Base-by-base conservation (phyloP, 1,284 basidiomycete species). In the Heliocybe sulcata region DNA sequence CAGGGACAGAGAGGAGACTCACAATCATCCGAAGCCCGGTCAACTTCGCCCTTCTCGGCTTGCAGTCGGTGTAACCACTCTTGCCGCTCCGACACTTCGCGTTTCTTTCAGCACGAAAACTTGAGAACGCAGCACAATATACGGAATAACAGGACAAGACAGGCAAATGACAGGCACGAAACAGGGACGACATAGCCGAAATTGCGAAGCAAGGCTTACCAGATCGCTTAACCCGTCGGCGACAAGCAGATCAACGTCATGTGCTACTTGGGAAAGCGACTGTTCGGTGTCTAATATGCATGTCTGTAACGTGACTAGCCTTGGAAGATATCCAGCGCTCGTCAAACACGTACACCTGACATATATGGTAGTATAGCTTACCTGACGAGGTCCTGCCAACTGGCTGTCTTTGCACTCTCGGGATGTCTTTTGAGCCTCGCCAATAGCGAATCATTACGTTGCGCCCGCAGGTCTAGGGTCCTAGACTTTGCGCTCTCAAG, bases 381-480 rank as follows among this genome's bases (percentile, higher is more conserved):
- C 88, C 82, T 83, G 59, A 84, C 78, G 25, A 91, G 69, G 58
- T 88, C 85, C 56, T 87, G 83, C 74, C 78, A 83, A n/a, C 68
- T 74, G 20, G 83, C 76, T 8, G 82, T 85, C 63, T 56, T 66
- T 68, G 29, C 63, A 63, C 56, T 65, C 61, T 57, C 63, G 55
- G 53, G 59, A 42, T 54, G 54, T 50, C 65, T 56, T 11, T 16
- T 48, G 33, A 27, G 54, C 55, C 26, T 20, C 35, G 35, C 27
- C 11, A 29, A 12, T 22, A 26, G 33, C 12, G 55, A 56, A 50
- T 55, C 19, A 45, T 35, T 29, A 11, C 29, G 26, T 3, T 51
- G 12, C 11, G 54, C 27, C 52, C 56, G 48, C 56, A 35, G 16
- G 54, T 16, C 49, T 55, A 54, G 23, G 38, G 20, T 51, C 38